Evolutionary conservation across 1,284 basidiomycete genomes (phyloP), one percentile per base, ranked within the genome.

Genomic region (Trichosporon sp.): DNA sequence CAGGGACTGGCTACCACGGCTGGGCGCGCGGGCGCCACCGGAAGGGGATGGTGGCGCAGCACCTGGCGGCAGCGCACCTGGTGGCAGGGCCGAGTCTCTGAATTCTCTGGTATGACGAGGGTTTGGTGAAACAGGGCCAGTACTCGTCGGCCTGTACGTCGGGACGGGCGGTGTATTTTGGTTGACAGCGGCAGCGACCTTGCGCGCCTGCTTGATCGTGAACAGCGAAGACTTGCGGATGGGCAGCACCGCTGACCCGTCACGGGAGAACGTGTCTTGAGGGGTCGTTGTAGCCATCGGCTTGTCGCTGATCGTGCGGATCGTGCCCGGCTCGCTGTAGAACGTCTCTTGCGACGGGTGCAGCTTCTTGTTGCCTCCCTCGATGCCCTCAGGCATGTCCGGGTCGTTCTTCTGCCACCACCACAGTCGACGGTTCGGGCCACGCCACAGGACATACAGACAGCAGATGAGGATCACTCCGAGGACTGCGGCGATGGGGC

Each of bases 321-420:
- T 31, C 7, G 27, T 60, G 5, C 56, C 27, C 6, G 29, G 18
- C 9, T 31, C 56, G 18, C 56, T 60, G 56, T 32, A 32, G 56
- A 60, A 31, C 11, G 56, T 60, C 18, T 60, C 56, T 9, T 60
- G 56, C 5, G 56, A 60, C 3, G 56, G 56, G 18, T 60, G 56
- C 27, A 60, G 13, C 29, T 60, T 60, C 56, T 60, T 60, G 56
- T 60, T 31, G 29, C 56, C 56, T 31, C 56, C 56, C 11, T 60
- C 56, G 29, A 60, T 32, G 15, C 56, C 18, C 29, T 63, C 62
- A 2, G 56, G 29, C 56, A n/a, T 60, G 23, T 58, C 25, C 8
- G 65, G 51, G 25, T 62, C 32, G 13, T 64, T n/a, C 62, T 63
- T 58, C 32, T 68, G 42, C 25, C 67, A 62, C 63, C 62, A 65